A percentile compares a stretch with the other conserved stretches of the same genome.
These are phyloP conservation scores for Cladosporium austrohemisphaericum DNA, from an alignment of 2,329 filamentous ascomycete genomes.

Conservation along the genomic window DNA sequence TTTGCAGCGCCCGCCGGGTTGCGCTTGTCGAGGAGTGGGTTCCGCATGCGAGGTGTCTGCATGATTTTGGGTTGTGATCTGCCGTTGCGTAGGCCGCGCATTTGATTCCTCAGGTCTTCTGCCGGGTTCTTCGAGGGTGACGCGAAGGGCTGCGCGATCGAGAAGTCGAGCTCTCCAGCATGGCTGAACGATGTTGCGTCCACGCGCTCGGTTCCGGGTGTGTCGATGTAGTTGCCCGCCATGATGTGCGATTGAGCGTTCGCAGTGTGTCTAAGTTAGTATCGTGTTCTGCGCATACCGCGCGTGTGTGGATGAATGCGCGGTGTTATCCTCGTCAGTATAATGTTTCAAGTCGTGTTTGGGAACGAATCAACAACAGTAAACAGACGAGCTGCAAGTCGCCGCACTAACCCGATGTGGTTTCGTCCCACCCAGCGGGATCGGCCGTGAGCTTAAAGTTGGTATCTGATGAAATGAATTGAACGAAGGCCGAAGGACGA, in stretches of 20 bases:
- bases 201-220: conserved; percentile 77
- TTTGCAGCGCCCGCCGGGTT: conserved; percentile 48
- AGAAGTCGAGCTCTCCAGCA: conserved; percentile 74
- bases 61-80: conserved; percentile 38
- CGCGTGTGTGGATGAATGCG: background rate
- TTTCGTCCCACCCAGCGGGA: too few species aligned
- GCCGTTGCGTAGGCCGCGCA: conserved; percentile 61
- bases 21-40: conserved; percentile 66
- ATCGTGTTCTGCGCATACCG: background rate
- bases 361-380: conserved; percentile 14
- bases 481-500: too few species aligned
- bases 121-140: conserved; percentile 69
- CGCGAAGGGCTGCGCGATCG: conserved; percentile 81
- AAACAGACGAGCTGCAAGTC: conserved; percentile 6
- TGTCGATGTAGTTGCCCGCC: conserved; percentile 62
- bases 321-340: background rate
- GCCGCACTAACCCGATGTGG: too few species aligned
- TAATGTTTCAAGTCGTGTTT: conserved; percentile 3
- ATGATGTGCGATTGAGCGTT: conserved; percentile 28
- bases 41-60: conserved; percentile 68
- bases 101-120: conserved; percentile 67
- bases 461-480: background rate
- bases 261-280: background rate
- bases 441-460: too few species aligned
- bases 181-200: conserved; percentile 74